Base-by-base conservation (phyloP, 306 rosid genomes). In the Rosa persica region DNA sequence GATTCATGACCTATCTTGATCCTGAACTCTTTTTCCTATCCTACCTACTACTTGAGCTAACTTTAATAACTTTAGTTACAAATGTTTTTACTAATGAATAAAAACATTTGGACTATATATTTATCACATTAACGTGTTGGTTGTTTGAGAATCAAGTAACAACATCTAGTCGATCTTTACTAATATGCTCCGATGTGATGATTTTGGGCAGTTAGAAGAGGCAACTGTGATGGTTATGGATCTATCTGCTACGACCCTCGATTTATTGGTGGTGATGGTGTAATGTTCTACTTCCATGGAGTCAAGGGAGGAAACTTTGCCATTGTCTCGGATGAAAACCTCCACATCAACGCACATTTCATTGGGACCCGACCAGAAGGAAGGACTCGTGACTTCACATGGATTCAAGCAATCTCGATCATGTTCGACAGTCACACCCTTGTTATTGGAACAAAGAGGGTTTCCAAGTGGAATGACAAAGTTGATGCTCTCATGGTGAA, bases 221-320 rank as follows among this genome's bases (percentile, higher is more conserved):
- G 90, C 47, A 91, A 88, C 74, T 91, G 96, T 70, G 72, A 89
- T 69, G 96, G 96, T 0, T 91, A 84, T 38, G 93, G 96, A 40
- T 72, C 93, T 12, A 81, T 91, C 49, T 91, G 93, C 48, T 91
- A 89, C n/a, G 96, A 91, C 80, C 96, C 96, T 70, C 84, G 93
- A 11, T 87, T 91, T 23, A 86, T 91, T 38, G 96, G 93, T 25
- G 96, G 93, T 13, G 96, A 91, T n/a, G 96, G 96, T 9, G 90
- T 89, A 15, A 89, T 91, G 91, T 91, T 91, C 85, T 91, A 91
- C 89, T 91, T 91, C 84, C 96, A 91, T 20, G 96, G 93, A 3
- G 85, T 87, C 48, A 89, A 87, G 39, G 96, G 86, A 22, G 91
- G 93, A 76, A 85, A 87, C 80, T 91, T 89, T 20, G 92, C 92